These are phyloP conservation scores for Hemileia vastatrix DNA, from an alignment of 1,284 basidiomycete species.

Conservation along the genomic window DNA sequence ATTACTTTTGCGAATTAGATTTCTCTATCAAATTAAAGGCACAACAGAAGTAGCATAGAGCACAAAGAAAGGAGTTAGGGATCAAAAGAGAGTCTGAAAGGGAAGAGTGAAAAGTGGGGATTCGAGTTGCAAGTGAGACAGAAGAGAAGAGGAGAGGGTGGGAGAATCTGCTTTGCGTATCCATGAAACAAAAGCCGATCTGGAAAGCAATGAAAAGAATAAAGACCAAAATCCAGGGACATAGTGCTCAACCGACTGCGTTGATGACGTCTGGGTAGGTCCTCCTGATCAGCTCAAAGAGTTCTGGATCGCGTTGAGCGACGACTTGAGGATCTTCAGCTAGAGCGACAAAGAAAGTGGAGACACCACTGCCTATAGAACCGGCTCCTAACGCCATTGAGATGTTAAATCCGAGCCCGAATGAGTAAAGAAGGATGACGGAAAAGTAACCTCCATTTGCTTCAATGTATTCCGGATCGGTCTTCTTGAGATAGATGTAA, in stretches of 20 bases:
- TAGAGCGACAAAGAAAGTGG: slow-evolving; percentile 44
- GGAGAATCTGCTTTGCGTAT: no score
- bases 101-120: no score
- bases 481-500: slow-evolving; percentile 60
- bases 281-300: slow-evolving; percentile 35
- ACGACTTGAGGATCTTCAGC: slow-evolving; percentile 35
- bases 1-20: no score
- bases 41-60: no score
- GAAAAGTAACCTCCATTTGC: slow-evolving; percentile 29
- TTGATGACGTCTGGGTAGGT: slow-evolving; percentile 46
- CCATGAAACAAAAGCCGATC: no score
- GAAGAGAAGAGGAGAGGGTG: no score
- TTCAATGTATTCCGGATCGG: slow-evolving; percentile 35
- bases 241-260: slow-evolving; percentile 18
- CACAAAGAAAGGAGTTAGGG: no score
- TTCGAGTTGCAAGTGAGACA: no score
- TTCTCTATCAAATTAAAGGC: no score
- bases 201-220: neutral
- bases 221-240: no score
- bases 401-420: slow-evolving; percentile 43
- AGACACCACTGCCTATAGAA: slow-evolving; percentile 39
- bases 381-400: slow-evolving; percentile 40
- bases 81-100: no score
- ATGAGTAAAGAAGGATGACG: slow-evolving; percentile 34
- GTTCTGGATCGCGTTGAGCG: slow-evolving; percentile 31